Percentiles rank a stretch among this genome's conserved stretches.
These are phyloP conservation scores for Gnomoniopsis sp. DNA, from an alignment of 2,329 filamentous ascomycete species.

Conservation along the genomic window DNA sequence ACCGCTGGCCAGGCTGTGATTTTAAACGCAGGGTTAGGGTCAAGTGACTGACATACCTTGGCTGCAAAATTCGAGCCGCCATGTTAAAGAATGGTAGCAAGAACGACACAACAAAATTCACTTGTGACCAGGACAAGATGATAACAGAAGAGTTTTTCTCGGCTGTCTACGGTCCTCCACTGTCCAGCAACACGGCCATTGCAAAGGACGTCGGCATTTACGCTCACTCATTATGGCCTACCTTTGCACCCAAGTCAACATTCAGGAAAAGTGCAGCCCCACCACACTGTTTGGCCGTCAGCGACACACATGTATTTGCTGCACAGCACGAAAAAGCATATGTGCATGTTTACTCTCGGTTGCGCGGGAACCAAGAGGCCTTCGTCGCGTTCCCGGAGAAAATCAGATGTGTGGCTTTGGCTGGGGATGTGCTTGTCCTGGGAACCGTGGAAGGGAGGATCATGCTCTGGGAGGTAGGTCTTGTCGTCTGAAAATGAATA, in stretches of 20 bases:
- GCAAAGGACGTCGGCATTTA: constrained; percentile 85
- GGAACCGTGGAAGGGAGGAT: constrained; percentile 84
- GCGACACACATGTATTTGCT: constrained; percentile 79
- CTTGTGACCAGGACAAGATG: constrained; percentile 37
- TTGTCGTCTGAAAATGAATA: neutral
- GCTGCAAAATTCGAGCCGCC: neutral
- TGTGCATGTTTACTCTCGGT: constrained; percentile 84
- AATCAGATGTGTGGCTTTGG: constrained; percentile 73
- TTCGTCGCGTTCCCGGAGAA: constrained; percentile 84
- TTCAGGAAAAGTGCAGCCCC: constrained; percentile 93
- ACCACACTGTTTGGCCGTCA: constrained; percentile 75
- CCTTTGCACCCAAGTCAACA: constrained; percentile 67
- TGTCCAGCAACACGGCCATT: constrained; percentile 60
- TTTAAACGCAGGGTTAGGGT: no score
- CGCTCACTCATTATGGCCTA: constrained; percentile 75
- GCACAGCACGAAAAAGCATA: constrained; percentile 90
- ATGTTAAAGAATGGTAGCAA: neutral
- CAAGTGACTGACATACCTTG: no score
- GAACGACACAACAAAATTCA: neutral
- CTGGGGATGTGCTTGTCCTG: constrained; percentile 69
- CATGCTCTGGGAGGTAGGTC: constrained; percentile 85
- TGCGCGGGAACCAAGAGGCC: constrained; percentile 82
- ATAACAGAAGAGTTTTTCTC: constrained; percentile 59
- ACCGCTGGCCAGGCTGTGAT: no score
- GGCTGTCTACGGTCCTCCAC: constrained; percentile 53